phyloP scores from a whole-genome alignment of 2,329 filamentous ascomycete species.

The Penicillium brevicompactum region DNA sequence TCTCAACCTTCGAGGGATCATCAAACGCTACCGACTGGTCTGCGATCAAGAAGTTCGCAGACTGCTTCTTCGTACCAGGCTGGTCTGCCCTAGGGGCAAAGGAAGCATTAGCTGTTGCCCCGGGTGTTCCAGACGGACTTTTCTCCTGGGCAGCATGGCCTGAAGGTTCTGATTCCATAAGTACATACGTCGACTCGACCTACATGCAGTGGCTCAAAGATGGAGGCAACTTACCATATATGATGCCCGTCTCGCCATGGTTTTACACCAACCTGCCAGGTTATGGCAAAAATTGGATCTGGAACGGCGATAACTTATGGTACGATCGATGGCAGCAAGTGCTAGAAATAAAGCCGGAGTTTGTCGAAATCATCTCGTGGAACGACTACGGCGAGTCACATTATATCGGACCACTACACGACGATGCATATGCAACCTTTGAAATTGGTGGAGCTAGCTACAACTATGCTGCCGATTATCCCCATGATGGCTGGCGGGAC shows the following conservation, averaged over 20 bases:
- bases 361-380: constrained; percentile 16
- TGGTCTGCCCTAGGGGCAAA: constrained; percentile 43
- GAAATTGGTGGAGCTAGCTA: constrained; percentile 9
- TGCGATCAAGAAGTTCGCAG: constrained; percentile 43
- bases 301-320: constrained; percentile 64
- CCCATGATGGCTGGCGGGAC: constrained; percentile 8
- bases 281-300: constrained; percentile 65
- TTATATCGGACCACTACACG: constrained; percentile 10
- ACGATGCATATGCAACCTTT: constrained; percentile 8
- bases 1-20: constrained; percentile 50
- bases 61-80: constrained; percentile 50
- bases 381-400: constrained; percentile 58
- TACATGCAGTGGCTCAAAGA: constrained; percentile 12
- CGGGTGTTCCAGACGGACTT: constrained; percentile 7
- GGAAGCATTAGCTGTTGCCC: constrained; percentile 25
- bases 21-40: constrained; percentile 47
- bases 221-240: constrained; percentile 33
- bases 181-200: constrained; percentile 8
- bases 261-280: constrained; percentile 59
- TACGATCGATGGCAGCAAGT: constrained; percentile 60
- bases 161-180: constrained; percentile 2
- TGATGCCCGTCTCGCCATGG: constrained; percentile 62
- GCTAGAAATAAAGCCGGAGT: neutral
- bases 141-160: constrained; percentile 13
- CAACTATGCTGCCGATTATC: constrained; percentile 5